Evolutionary conservation across 2,329 filamentous ascomycete species (phyloP).

Genomic region (Dactylonectria estremocensis): DNA sequence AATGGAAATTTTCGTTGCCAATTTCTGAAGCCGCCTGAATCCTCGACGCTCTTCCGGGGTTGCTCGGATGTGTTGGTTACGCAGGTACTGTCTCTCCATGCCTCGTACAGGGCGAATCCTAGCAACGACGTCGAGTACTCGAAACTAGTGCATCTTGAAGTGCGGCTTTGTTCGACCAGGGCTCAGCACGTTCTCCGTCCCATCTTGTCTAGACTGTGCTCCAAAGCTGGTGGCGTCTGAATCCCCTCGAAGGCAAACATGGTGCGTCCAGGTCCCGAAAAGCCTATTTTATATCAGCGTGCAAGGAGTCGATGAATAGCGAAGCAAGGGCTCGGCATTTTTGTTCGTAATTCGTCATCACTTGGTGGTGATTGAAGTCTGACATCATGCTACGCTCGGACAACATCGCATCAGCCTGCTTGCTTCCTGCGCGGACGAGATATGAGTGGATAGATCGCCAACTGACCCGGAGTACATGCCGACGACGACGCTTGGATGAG

Average conservation of each 20-base stretch:
- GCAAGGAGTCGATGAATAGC: background rate
- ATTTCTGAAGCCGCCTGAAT: constrained; percentile 16
- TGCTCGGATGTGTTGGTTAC: constrained; percentile 6
- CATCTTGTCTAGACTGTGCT: background rate
- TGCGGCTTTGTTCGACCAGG: background rate
- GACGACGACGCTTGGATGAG: background rate
- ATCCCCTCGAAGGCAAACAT: constrained; percentile 29
- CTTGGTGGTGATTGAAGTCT: constrained; percentile 9
- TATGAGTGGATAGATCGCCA: constrained; percentile 11
- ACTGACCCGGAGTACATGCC: constrained; percentile 5
- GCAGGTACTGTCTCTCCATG: background rate
- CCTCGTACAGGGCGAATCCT: background rate
- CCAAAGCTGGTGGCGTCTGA: constrained; percentile 31
- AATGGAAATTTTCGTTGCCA: background rate
- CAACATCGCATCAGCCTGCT: background rate
- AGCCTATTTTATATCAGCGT: background rate
- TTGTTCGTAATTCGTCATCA: constrained; percentile 6
- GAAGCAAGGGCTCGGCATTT: background rate
- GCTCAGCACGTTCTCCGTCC: background rate
- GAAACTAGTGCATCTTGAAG: background rate
- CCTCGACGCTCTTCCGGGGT: constrained; percentile 19
- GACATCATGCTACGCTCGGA: constrained; percentile 7
- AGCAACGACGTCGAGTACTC: background rate
- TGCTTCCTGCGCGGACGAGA: background rate
- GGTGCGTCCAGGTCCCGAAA: constrained; percentile 19